Evolutionary conservation across 2,329 filamentous ascomycete genomes (phyloP), one percentile per base, ranked within the genome.

Genomic region (Arthrobotrys sinensis): DNA sequence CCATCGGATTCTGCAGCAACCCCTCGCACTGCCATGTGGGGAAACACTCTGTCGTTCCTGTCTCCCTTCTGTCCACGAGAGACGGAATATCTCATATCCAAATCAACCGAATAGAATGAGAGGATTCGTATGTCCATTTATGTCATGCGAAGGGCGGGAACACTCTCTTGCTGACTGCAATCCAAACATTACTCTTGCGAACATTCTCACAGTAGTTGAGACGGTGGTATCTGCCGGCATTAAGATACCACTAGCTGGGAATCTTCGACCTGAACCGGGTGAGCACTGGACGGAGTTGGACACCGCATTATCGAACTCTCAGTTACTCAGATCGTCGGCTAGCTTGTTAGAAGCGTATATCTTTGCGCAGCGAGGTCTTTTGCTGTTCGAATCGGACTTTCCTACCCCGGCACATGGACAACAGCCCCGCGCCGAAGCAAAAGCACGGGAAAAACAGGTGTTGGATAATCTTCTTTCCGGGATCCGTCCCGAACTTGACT

Each of bases 21-120:
- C 94, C 4, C 87, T 93, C 71, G 92, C 92, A 0, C 86, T 97
- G 3, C 93, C 94, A 4, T 97, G 94, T 83, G 93, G 94, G 32
- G 89, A 91, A 82, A 91, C 91, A 10, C 84, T 97, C 10, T 97
- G 94, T 85, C 90, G 88, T 82, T 84, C 84, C 62, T 97, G 94
- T 84, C 85, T 97, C 1, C 94, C 94, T 0, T 85, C 88, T 55
- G 85, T 90, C 1, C 88, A 91, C 81, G 83, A 87, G 14, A 89
- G 93, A 52, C 86, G 86, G 57, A 90, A 93, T 79, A 92, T 97
- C 73, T 91, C 93, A 1, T 97, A 95, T 83, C 93, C 93, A 0
- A 90, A 89, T 14, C 87, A 88, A 0, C 88, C 90, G 5, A 89
- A 89, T 48, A 88, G 93, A 45, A 86, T 90, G 46, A 87, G 89